These are phyloP conservation scores for Escallonia rubra DNA, from an alignment of 129 eudicot genomes.

Conservation along the genomic window DNA sequence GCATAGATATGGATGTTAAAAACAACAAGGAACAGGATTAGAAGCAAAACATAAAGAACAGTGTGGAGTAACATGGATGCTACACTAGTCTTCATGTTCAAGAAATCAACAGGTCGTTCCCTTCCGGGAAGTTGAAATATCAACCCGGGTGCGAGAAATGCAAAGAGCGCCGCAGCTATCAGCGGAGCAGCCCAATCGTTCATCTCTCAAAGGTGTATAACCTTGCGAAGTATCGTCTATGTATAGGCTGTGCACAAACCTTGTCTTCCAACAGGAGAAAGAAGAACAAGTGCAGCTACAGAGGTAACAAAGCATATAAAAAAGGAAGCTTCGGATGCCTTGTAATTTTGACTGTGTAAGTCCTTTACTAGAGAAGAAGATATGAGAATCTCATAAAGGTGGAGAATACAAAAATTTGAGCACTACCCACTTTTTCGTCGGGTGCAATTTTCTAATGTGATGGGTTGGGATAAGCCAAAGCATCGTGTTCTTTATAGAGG, in stretches of 20 bases:
- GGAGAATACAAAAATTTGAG: neutral
- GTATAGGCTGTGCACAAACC: neutral
- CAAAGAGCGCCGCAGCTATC: conserved; percentile 72
- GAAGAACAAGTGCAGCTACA: neutral
- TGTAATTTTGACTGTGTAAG: conserved; percentile 9
- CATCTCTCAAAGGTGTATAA: conserved; percentile 21
- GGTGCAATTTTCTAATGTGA: neutral
- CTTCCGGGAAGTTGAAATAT: conserved; percentile 77
- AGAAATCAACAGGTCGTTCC: conserved; percentile 50
- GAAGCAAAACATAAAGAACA: conserved; percentile 72
- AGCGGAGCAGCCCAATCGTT: conserved; percentile 83
- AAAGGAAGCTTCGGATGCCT: conserved; percentile 11
- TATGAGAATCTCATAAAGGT: conserved; percentile 21
- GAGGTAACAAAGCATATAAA: neutral
- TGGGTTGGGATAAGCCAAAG: conserved; percentile 9
- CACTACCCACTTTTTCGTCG: neutral
- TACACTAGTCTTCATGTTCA: conserved; percentile 81
- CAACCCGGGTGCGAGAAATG: conserved; percentile 66
- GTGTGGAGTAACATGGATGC: conserved; percentile 63
- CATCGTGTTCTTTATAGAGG: conserved; percentile 5
- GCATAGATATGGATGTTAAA: conserved; percentile 73
- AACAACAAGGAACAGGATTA: conserved; percentile 64
- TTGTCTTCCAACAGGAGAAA: neutral
- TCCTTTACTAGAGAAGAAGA: conserved; percentile 1
- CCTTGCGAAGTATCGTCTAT: neutral